phyloP scores from a whole-genome alignment of 2,329 filamentous ascomycete species.

The Aplosporella prunicola region DNA sequence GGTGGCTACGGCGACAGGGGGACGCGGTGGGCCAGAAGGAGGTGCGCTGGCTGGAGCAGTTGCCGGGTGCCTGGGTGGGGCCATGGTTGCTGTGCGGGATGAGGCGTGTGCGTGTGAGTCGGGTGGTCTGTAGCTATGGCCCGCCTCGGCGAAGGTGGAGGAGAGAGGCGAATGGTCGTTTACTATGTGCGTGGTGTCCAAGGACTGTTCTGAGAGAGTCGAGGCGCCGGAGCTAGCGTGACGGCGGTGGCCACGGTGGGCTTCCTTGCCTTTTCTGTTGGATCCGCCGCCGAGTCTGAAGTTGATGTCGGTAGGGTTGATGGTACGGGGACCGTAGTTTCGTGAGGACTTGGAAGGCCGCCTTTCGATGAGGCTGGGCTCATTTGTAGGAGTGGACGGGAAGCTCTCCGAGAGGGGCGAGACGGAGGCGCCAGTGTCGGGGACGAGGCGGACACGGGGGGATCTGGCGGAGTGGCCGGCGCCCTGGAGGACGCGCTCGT shows the following conservation, averaged over 20 bases:
- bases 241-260: background rate
- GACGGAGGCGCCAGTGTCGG: background rate
- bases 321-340: constrained; percentile 1
- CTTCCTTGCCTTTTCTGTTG: constrained; percentile 3
- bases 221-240: constrained; percentile 3
- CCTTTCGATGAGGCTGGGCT: constrained; percentile 1
- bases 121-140: no score
- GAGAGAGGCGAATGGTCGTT: no score
- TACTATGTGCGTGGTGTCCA: no score
- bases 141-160: no score
- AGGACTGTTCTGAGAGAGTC: background rate
- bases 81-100: no score
- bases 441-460: constrained; percentile 2
- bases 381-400: constrained; percentile 4
- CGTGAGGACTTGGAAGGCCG: background rate
- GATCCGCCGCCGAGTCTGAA: constrained; percentile 1
- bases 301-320: background rate
- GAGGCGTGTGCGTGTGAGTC: no score
- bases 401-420: constrained; percentile 4
- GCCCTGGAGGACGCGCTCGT: constrained; percentile 2
- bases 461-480: constrained; percentile 4
- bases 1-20: no score
- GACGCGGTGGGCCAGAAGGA: no score
- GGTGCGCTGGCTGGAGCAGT: no score
- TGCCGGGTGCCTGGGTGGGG: no score